Evolutionary conservation across 805 yeast species (phyloP).

Genomic region (Candida vaughaniae): DNA sequence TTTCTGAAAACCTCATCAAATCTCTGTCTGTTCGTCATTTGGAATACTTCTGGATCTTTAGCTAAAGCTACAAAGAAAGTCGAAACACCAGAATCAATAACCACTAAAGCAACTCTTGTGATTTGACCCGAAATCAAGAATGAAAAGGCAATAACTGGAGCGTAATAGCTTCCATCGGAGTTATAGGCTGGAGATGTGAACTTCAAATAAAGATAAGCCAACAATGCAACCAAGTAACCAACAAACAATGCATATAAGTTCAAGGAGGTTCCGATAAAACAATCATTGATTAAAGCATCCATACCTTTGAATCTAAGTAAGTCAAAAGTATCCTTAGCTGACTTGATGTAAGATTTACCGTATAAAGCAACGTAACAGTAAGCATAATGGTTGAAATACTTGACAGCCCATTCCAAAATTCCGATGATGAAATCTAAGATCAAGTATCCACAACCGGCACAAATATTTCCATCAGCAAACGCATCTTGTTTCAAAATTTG

Average conservation of each 20-base stretch:
- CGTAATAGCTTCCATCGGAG: constrained; percentile 56
- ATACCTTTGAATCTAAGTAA: constrained; percentile 76
- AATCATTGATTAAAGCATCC: constrained; percentile 82
- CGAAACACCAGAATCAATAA: constrained; percentile 77
- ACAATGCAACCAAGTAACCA: constrained; percentile 58
- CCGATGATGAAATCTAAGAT: constrained; percentile 60
- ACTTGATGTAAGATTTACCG: constrained; percentile 71
- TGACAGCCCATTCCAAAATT: constrained; percentile 73
- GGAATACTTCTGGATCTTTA: constrained; percentile 80
- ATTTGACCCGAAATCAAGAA: constrained; percentile 76
- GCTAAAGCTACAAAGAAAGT: constrained; percentile 84
- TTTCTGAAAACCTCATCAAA: constrained; percentile 63
- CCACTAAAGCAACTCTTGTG: constrained; percentile 66
- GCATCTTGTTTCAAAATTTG: constrained; percentile 52
- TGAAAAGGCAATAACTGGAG: constrained; percentile 72
- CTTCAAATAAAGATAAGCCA: constrained; percentile 64
- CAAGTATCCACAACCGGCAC: constrained; percentile 52
- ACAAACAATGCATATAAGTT: constrained; percentile 74
- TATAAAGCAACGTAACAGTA: constrained; percentile 84
- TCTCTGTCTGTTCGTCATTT: constrained; percentile 63
- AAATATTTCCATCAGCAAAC: constrained; percentile 49
- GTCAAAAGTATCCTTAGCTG: constrained; percentile 82
- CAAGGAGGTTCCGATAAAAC: constrained; percentile 74
- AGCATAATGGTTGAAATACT: constrained; percentile 88
- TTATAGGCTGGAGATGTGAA: constrained; percentile 70